Conservation (phyloP, 805 yeast species). For the Maudiozyma turicensis region DNA sequence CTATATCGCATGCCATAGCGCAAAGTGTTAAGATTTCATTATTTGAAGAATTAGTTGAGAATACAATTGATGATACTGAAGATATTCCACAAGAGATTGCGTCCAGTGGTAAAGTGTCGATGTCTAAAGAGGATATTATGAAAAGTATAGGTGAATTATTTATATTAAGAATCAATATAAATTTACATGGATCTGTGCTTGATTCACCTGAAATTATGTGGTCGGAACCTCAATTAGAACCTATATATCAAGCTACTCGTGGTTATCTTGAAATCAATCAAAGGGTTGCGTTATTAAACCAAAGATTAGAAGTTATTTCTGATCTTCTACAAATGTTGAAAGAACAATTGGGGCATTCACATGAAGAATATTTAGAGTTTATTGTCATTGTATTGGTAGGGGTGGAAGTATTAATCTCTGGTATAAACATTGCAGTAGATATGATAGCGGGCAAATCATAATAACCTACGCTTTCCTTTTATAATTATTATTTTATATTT, state of each 20-base stretch:
- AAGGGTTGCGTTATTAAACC: constrained; percentile 80
- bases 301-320: constrained; percentile 84
- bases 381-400: constrained; percentile 86
- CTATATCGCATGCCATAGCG: constrained; percentile 91
- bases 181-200: constrained; percentile 76
- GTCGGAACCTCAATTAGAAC: constrained; percentile 97
- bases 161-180: constrained; percentile 73
- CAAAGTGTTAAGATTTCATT: constrained; percentile 92
- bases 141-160: constrained; percentile 93
- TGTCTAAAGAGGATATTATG: constrained; percentile 93
- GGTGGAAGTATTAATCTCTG: constrained; percentile 82
- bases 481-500: background rate
- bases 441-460: constrained; percentile 30
- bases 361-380: constrained; percentile 84
- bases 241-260: constrained; percentile 93
- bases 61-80: constrained; percentile 94
- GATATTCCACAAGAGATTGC: constrained; percentile 96
- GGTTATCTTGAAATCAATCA: constrained; percentile 94
- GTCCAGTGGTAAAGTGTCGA: constrained; percentile 84
- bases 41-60: constrained; percentile 92
- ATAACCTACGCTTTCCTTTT: background rate
- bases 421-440: constrained; percentile 67
- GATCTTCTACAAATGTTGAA: constrained; percentile 92
- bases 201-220: constrained; percentile 98
- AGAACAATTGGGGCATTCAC: constrained; percentile 93